Evolutionary conservation across 2,329 filamentous ascomycete species (phyloP).

Genomic region (Ophiostoma novo-ulmi): DNA sequence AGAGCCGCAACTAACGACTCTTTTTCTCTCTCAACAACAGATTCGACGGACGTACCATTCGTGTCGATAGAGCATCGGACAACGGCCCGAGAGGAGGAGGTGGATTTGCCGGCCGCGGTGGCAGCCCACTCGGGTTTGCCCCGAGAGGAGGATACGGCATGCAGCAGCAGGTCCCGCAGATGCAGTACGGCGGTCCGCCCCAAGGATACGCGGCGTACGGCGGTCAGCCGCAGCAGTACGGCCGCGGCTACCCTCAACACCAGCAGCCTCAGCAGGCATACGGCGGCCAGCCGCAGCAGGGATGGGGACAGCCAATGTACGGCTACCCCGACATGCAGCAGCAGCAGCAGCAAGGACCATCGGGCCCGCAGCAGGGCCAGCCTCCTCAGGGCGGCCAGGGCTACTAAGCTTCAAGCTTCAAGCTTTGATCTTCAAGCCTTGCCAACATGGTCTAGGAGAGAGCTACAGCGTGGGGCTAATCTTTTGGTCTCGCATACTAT

Average conservation of each 20-base stretch:
- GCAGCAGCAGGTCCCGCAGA: constrained; percentile 35
- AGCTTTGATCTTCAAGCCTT: too few species aligned
- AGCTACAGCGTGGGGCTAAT: not conserved
- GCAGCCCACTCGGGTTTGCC: constrained; percentile 34
- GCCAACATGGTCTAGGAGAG: not conserved
- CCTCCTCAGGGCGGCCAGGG: constrained; percentile 37
- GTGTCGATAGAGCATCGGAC: constrained; percentile 92
- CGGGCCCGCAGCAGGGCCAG: constrained; percentile 38
- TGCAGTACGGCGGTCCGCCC: constrained; percentile 34
- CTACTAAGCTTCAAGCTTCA: constrained; percentile 22
- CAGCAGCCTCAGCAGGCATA: constrained; percentile 36
- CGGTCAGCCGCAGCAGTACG: constrained; percentile 38
- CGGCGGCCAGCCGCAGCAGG: constrained; percentile 38
- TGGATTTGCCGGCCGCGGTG: constrained; percentile 41
- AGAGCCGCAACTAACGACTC: constrained; percentile 15
- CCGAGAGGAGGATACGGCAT: constrained; percentile 34
- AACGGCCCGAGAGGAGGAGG: constrained; percentile 56
- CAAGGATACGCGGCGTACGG: constrained; percentile 37
- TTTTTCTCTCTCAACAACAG: constrained; percentile 27
- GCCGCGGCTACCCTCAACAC: constrained; percentile 39
- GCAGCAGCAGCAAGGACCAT: constrained; percentile 37
- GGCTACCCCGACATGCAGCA: constrained; percentile 45
- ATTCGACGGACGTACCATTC: constrained; percentile 78
- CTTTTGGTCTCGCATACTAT: not conserved
- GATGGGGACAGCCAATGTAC: constrained; percentile 36